Evolutionary conservation across 768 basidiomycete species (phyloP).

Genomic region (Suillus occidentalis): DNA sequence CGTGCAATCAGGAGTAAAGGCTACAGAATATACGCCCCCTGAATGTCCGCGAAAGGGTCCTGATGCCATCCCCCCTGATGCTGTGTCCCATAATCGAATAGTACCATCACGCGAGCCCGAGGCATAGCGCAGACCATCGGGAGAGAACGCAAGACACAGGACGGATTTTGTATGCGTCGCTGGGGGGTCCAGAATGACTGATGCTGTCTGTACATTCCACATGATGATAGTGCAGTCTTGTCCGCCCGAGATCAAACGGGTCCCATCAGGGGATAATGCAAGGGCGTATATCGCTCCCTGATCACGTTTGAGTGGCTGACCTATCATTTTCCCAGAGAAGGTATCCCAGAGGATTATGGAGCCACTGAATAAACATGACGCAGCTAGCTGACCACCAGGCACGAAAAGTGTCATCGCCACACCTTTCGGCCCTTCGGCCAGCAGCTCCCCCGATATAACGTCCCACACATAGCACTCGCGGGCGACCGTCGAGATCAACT

Average conservation of each 20-base stretch:
- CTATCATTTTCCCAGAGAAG: slow-evolving; percentile 22
- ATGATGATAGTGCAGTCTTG: slow-evolving; percentile 26
- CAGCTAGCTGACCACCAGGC: slow-evolving; percentile 25
- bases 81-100: slow-evolving; percentile 30
- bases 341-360: slow-evolving; percentile 29
- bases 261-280: slow-evolving; percentile 31
- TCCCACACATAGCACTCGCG: slow-evolving; percentile 26
- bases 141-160: slow-evolving; percentile 32
- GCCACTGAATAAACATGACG: slow-evolving; percentile 23
- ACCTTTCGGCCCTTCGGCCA: slow-evolving; percentile 14
- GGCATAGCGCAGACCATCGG: slow-evolving; percentile 23
- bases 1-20: slow-evolving; percentile 30
- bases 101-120: slow-evolving; percentile 33
- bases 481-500: slow-evolving; percentile 27
- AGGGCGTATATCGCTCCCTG: slow-evolving; percentile 23
- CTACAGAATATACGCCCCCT: slow-evolving; percentile 24
- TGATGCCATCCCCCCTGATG: slow-evolving; percentile 16
- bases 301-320: slow-evolving; percentile 20
- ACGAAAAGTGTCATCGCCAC: slow-evolving; percentile 30
- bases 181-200: slow-evolving; percentile 17
- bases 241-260: slow-evolving; percentile 25
- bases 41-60: slow-evolving; percentile 18
- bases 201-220: slow-evolving; percentile 23
- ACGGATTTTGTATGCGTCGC: slow-evolving; percentile 25
- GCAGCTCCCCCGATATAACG: slow-evolving; percentile 27